Evolutionary conservation across 495 filamentous ascomycete species (phyloP).

Genomic region (Penicillium ochrochloron): DNA sequence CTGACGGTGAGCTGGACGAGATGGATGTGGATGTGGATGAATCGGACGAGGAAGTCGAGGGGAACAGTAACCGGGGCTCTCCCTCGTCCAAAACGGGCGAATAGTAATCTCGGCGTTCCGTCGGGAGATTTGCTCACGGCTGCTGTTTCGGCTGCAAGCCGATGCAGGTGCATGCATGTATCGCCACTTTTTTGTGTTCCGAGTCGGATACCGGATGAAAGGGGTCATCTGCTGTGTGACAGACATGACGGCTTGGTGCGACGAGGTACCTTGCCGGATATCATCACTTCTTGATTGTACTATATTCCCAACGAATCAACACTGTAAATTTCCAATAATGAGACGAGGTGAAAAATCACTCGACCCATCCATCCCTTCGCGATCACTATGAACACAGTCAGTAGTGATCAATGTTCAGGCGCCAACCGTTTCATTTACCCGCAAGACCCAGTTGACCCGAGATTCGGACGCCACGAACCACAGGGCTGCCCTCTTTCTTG

Average conservation of each 20-base stretch:
- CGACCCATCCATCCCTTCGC: neutral
- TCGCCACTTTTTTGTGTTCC: neutral
- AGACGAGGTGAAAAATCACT: neutral
- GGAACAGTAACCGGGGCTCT: neutral
- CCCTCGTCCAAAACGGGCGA: conserved; percentile 2
- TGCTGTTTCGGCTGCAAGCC: conserved; percentile 5
- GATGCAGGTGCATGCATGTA: conserved; percentile 8
- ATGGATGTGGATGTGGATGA: neutral
- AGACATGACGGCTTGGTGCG: neutral
- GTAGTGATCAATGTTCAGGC: neutral
- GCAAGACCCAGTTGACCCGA: conserved; percentile 1
- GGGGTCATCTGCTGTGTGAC: conserved; percentile 8
- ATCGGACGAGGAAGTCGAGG: neutral
- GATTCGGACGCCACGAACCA: conserved; percentile 8
- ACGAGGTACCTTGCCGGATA: neutral
- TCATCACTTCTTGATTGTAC: conserved; percentile 1
- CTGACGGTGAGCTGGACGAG: neutral
- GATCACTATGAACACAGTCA: no score
- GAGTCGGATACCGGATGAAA: conserved; percentile 3
- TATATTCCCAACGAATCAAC: neutral
- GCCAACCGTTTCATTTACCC: conserved; percentile 3
- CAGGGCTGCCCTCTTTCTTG: neutral
- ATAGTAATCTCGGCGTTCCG: neutral
- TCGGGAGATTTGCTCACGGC: conserved; percentile 1
- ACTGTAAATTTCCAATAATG: neutral